Evolutionary conservation across 2,329 filamentous ascomycete genomes (phyloP).

Genomic region (Cladosporium sp.): DNA sequence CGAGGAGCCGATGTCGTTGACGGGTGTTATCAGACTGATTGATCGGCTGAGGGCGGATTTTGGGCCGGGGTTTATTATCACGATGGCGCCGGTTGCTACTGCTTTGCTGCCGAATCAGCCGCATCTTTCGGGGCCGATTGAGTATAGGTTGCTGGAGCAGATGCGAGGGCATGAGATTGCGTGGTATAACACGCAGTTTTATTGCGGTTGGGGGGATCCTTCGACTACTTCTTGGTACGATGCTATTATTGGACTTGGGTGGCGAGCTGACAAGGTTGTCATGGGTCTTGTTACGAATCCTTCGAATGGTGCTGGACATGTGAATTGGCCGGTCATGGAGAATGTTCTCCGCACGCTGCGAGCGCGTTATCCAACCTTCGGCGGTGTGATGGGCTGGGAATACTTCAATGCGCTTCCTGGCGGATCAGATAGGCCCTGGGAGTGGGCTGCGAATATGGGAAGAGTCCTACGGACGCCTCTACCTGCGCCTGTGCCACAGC

Average conservation of each 20-base stretch:
- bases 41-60: conserved; percentile 62
- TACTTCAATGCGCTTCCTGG: conserved; percentile 82
- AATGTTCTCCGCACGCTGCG: conserved; percentile 60
- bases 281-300: conserved; percentile 80
- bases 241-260: conserved; percentile 63
- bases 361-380: conserved; percentile 68
- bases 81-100: conserved; percentile 78
- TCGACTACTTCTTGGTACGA: conserved; percentile 55
- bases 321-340: conserved; percentile 60
- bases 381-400: conserved; percentile 93
- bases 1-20: conserved; percentile 72
- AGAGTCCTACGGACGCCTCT: conserved; percentile 40
- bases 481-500: conserved; percentile 28
- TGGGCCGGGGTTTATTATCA: conserved; percentile 71
- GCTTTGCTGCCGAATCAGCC: conserved; percentile 60
- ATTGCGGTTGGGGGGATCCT: conserved; percentile 82
- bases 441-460: conserved; percentile 75
- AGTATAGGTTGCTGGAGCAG: conserved; percentile 73
- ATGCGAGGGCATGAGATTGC: conserved; percentile 66
- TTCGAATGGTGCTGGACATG: conserved; percentile 66
- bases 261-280: conserved; percentile 72
- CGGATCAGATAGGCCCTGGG: conserved; percentile 65
- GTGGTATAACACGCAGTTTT: conserved; percentile 93
- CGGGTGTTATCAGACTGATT: conserved; percentile 59
- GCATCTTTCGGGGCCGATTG: conserved; percentile 75